These are phyloP conservation scores for Eutypella sp. DNA, from an alignment of 2,329 filamentous ascomycete genomes.

Conservation along the genomic window DNA sequence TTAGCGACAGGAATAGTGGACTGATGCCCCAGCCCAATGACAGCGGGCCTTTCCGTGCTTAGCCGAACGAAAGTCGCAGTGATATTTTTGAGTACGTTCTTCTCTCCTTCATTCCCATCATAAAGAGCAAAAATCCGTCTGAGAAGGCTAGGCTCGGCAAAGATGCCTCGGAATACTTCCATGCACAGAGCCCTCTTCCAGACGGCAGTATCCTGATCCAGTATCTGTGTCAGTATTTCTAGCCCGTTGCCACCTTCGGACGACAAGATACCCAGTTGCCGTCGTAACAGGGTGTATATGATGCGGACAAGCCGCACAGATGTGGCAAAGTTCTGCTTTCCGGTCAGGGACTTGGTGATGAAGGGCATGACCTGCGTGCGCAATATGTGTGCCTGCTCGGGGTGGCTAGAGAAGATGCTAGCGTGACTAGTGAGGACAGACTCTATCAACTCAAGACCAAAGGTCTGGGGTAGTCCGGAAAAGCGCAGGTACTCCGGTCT, in stretches of 20 bases:
- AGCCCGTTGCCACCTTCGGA: constrained; percentile 80
- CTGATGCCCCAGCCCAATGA: constrained; percentile 85
- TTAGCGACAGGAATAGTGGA: constrained; percentile 72
- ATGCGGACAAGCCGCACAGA: constrained; percentile 80
- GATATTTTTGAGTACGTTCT: constrained; percentile 72
- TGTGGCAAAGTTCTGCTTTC: constrained; percentile 72
- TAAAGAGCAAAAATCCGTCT: constrained; percentile 77
- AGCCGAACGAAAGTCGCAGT: constrained; percentile 87
- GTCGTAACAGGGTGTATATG: constrained; percentile 72
- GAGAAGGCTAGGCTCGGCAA: constrained; percentile 73
- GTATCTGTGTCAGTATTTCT: constrained; percentile 73
- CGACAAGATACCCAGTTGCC: constrained; percentile 69
- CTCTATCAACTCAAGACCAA: constrained; percentile 66
- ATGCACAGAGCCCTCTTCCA: constrained; percentile 92
- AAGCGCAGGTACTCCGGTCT: constrained; percentile 78
- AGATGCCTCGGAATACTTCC: constrained; percentile 84
- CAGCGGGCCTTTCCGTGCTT: constrained; percentile 80
- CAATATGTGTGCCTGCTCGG: constrained; percentile 76
- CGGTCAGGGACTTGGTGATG: constrained; percentile 71
- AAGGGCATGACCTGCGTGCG: constrained; percentile 77
- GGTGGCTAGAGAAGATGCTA: constrained; percentile 70
- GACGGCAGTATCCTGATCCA: constrained; percentile 76
- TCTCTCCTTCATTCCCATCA: constrained; percentile 67
- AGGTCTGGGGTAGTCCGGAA: constrained; percentile 71
- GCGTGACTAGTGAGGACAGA: constrained; percentile 46